Conservation (phyloP, 2,329 filamentous ascomycete species). For the Xylariaceae sp. region DNA sequence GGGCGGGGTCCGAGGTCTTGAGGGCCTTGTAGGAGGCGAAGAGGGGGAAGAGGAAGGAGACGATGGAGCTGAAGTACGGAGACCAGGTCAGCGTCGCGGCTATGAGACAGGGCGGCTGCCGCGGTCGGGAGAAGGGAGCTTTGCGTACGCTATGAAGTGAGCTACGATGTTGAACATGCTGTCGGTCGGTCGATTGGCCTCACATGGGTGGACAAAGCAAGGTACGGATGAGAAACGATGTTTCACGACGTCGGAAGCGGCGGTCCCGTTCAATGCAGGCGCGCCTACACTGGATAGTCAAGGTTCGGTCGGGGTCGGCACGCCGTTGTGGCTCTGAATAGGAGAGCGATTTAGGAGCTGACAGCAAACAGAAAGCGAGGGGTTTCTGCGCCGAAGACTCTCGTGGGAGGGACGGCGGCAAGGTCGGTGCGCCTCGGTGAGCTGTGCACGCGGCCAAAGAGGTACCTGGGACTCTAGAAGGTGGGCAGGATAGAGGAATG, state of each 20-base stretch:
- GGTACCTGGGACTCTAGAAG: no score
- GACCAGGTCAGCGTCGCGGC: slow-evolving; percentile 3
- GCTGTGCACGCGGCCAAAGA: no score
- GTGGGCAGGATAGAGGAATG: no score
- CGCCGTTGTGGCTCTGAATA: not conserved
- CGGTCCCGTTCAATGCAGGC: no score
- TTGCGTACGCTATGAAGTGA: slow-evolving; percentile 13
- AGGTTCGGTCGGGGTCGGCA: not conserved
- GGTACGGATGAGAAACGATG: not conserved
- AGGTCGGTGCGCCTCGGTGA: no score
- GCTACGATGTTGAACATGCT: slow-evolving; percentile 16
- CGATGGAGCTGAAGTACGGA: slow-evolving; percentile 55
- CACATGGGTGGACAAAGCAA: not conserved
- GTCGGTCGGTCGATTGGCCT: not conserved
- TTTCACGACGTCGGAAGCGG: no score
- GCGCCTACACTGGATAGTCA: no score
- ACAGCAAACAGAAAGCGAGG: no score
- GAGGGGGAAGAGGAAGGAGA: slow-evolving; percentile 87
- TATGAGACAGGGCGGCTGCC: not conserved
- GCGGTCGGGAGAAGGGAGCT: not conserved
- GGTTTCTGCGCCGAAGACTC: no score
- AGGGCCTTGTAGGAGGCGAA: slow-evolving; percentile 98
- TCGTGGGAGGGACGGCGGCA: no score
- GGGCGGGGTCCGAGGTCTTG: slow-evolving; percentile 80
- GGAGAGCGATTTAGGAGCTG: not conserved